Percentiles rank a stretch among this genome's conserved stretches.
Conservation (phyloP, 371 early-diverging fungal genomes). For the Mucor indicus region DNA sequence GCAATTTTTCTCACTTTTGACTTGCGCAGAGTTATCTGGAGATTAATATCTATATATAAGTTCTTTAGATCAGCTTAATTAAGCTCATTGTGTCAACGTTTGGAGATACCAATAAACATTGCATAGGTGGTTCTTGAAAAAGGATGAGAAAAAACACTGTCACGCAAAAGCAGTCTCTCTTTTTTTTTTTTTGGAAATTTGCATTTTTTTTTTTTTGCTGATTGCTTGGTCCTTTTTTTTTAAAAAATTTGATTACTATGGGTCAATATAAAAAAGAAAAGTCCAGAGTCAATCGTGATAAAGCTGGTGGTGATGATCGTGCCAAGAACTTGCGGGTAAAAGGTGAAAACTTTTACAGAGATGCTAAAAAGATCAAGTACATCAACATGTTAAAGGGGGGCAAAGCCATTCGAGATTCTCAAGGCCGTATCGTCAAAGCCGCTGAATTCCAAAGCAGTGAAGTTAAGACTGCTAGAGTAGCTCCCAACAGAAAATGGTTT, state of each 20-base stretch:
- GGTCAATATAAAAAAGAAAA: conserved; percentile 71
- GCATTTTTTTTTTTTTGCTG: no score
- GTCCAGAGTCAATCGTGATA: conserved; percentile 52
- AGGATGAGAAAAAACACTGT: no score
- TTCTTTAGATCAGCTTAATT: no score
- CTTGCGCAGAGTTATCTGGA: no score
- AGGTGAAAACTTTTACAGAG: conserved; percentile 97
- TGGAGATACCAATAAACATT: no score
- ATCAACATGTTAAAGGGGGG: conserved; percentile 94
- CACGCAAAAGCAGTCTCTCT: no score
- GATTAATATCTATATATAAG: no score
- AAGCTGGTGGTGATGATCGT: conserved; percentile 49
- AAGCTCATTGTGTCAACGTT: no score
- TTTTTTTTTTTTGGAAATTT: no score
- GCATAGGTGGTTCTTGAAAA: no score
- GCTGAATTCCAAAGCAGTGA: conserved; percentile 91
- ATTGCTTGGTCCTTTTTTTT: neutral
- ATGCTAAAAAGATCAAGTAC: conserved; percentile 88
- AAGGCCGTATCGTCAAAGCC: conserved; percentile 93
- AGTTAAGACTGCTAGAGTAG: conserved; percentile 81
- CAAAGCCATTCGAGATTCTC: conserved; percentile 79
- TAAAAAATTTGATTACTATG: conserved; percentile 31
- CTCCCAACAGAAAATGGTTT: conserved; percentile 98
- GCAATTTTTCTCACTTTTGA: no score
- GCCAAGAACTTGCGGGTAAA: conserved; percentile 75